Evolutionary conservation across 768 basidiomycete genomes (phyloP), one percentile per base, ranked within the genome.

Genomic region (Chalciporus pseudorubinellus): DNA sequence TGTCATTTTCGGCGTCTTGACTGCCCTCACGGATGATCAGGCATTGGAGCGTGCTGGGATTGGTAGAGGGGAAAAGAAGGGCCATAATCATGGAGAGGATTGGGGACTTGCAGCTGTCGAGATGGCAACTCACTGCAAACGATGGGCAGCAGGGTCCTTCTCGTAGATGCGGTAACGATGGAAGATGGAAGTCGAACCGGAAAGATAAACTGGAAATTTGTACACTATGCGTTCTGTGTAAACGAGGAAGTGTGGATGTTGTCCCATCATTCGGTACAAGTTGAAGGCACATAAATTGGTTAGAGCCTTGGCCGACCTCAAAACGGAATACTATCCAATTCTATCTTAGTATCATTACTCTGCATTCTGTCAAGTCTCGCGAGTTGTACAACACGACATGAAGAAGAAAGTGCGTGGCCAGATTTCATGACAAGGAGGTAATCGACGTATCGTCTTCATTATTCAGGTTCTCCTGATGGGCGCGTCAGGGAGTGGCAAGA

Each of bases 71-170:
- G 75, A 66, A 46, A 72, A 77, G 53, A 86, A 86, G 63, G 92
- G 92, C 3, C 97, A 98, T 65, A 98, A 98, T 71, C 95, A 99
- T 64, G 95, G 95, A 16, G 92, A 94, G 69, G 95, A 98, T 60
- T 99, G 95, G 95, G 95, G 89, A n/a, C 66, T 85, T 34, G 95
- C 95, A 3, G 95, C 95, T 3, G 93, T 98, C 6, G 95, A 99
- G 67, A 93, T 93, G 91, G 89, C 83, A 3, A 74, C 74, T 28
- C 83, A 83, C 50, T 71, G 77, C 44, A 79, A 76, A 53, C 74
- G 76, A 24, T 93, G 91, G 91, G 72, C 72, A 34, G 77, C 82
- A 62, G 91, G 90, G 34, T 82, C 77, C 56, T 91, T 91, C 39
- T 53, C 36, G 33, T 63, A 58, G 50, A 47, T 6, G 39, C 39